phyloP scores from a whole-genome alignment of 495 filamentous ascomycete species.

The Chaetomium tenue region DNA sequence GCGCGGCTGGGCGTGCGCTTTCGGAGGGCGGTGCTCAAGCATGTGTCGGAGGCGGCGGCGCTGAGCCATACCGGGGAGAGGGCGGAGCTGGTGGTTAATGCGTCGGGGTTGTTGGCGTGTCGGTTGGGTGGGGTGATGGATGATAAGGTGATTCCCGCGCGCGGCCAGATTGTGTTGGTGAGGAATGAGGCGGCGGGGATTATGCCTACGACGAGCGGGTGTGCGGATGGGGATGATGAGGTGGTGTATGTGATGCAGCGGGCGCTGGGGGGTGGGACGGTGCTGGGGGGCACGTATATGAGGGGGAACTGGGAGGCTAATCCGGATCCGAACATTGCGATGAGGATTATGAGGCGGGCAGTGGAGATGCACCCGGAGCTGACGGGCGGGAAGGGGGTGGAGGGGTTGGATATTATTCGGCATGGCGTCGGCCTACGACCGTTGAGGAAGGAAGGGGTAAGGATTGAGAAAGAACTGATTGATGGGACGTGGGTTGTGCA shows the following conservation, averaged over 20 bases:
- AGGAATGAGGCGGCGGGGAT: slow-evolving; percentile 72
- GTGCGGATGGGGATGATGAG: slow-evolving; percentile 78
- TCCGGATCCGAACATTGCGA: slow-evolving; percentile 75
- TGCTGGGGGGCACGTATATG: slow-evolving; percentile 86
- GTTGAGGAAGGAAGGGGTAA: slow-evolving; percentile 66
- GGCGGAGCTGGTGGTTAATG: slow-evolving; percentile 78
- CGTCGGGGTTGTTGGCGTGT: slow-evolving; percentile 73
- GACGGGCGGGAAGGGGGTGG: slow-evolving; percentile 70
- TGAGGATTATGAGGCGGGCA: slow-evolving; percentile 84
- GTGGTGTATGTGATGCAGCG: slow-evolving; percentile 86
- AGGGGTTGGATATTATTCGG: slow-evolving; percentile 79
- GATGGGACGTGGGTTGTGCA: slow-evolving; percentile 77
- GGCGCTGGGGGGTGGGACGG: slow-evolving; percentile 71
- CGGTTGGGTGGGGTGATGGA: slow-evolving; percentile 84
- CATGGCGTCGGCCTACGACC: slow-evolving; percentile 89
- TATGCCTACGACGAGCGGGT: slow-evolving; percentile 72
- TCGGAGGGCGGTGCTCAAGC: slow-evolving; percentile 55
- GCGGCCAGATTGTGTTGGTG: slow-evolving; percentile 88
- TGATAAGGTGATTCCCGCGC: slow-evolving; percentile 65
- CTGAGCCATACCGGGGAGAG: slow-evolving; percentile 53
- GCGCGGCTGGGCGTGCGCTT: slow-evolving; percentile 65
- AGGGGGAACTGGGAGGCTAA: slow-evolving; percentile 78
- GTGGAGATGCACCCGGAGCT: slow-evolving; percentile 71
- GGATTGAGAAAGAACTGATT: slow-evolving; percentile 79
- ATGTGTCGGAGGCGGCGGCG: slow-evolving; percentile 68